These are phyloP conservation scores for Letharia columbiana DNA, from an alignment of 495 filamentous ascomycete genomes.

Conservation along the genomic window DNA sequence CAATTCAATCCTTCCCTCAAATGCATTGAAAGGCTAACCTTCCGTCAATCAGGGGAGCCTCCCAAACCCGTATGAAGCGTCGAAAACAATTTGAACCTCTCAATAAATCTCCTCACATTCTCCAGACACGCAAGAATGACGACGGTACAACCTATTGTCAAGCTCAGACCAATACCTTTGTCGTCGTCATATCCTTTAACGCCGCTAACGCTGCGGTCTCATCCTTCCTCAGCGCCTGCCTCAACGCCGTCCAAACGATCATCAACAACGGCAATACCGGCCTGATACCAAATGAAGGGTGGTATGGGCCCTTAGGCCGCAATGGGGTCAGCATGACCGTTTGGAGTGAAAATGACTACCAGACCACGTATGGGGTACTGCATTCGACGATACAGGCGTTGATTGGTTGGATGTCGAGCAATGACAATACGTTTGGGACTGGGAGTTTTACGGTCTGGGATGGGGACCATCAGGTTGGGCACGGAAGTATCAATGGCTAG, in stretches of 20 bases:
- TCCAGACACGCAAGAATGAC: neutral
- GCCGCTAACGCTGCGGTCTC: neutral
- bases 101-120: neutral
- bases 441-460: slow-evolving; percentile 2
- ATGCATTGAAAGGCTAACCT: neutral
- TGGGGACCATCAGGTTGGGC: slow-evolving; percentile 3
- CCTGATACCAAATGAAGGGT: neutral
- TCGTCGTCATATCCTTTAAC: neutral
- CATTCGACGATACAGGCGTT: neutral
- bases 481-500: slow-evolving; percentile 4
- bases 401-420: slow-evolving; percentile 1
- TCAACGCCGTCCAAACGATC: neutral
- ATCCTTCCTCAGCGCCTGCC: neutral
- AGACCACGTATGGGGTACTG: slow-evolving; percentile 6
- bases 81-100: neutral
- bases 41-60: neutral
- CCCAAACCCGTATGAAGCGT: neutral
- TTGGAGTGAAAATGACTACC: neutral
- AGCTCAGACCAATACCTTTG: slow-evolving; percentile 5
- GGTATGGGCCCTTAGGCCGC: neutral
- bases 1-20: neutral
- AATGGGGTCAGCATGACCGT: neutral
- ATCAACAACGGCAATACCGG: neutral
- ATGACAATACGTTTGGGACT: neutral
- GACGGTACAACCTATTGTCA: slow-evolving; percentile 7